Conservation (phyloP, 2,329 filamentous ascomycete genomes). For the Truncatella angustata region DNA sequence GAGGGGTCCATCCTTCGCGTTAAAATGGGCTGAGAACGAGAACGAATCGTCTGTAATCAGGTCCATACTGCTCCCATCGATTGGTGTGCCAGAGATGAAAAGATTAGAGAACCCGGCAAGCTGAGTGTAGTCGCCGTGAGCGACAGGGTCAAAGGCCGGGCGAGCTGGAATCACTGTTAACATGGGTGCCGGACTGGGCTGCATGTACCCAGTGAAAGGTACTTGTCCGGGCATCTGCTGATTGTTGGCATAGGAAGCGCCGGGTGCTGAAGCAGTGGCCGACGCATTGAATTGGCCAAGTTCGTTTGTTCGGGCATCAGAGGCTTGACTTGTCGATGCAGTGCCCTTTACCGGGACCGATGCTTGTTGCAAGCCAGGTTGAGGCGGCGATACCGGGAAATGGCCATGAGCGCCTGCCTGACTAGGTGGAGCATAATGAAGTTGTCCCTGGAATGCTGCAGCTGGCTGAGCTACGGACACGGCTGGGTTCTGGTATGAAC, state of each 20-base stretch:
- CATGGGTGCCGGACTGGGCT: not conserved
- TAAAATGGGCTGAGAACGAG: conserved; percentile 8
- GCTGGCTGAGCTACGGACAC: not conserved
- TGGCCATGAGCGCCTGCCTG: not conserved
- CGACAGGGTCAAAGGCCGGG: not conserved
- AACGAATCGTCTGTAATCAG: conserved; percentile 1
- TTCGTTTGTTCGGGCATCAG: no score
- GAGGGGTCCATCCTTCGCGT: conserved; percentile 1
- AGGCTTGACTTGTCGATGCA: not conserved
- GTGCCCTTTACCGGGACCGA: not conserved
- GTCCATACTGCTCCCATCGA: not conserved
- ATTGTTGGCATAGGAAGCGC: no score
- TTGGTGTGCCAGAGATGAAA: conserved; percentile 7
- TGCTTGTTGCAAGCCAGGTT: not conserved
- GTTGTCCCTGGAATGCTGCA: not conserved
- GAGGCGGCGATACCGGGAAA: not conserved
- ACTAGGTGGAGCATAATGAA: not conserved
- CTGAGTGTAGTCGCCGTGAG: not conserved
- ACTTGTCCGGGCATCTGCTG: not conserved
- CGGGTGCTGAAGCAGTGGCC: no score
- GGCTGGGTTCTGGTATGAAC: not conserved
- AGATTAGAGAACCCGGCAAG: conserved; percentile 3
- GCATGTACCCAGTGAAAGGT: not conserved
- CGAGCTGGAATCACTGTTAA: not conserved
- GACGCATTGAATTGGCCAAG: no score